phyloP scores from a whole-genome alignment of 495 filamentous ascomycete species.

The Penicillium coprophilum region DNA sequence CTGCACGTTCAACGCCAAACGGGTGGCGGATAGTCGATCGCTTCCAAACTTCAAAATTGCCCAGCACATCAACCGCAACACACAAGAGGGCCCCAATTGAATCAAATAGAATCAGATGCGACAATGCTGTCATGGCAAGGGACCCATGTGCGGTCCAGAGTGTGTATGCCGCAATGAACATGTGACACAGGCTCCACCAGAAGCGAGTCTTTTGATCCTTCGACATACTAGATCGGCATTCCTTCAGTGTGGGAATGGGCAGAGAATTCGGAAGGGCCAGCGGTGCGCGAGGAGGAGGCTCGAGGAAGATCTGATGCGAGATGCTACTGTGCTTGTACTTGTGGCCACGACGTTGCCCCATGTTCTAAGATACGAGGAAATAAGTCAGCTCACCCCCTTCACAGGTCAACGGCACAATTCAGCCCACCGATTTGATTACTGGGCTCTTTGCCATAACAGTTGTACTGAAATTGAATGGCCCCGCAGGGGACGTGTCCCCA shows the following conservation, averaged over 20 bases:
- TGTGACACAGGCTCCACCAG: slow-evolving; percentile 88
- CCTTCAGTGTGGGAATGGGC: slow-evolving; percentile 85
- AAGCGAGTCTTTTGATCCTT: slow-evolving; percentile 77
- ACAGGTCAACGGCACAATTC: background rate
- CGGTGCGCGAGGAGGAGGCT: slow-evolving; percentile 85
- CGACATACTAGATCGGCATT: slow-evolving; percentile 83
- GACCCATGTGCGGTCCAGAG: slow-evolving; percentile 82
- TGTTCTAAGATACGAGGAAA: slow-evolving; percentile 48
- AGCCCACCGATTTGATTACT: slow-evolving; percentile 73
- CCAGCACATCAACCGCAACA: slow-evolving; percentile 85
- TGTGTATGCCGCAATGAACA: slow-evolving; percentile 74
- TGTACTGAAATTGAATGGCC: slow-evolving; percentile 93
- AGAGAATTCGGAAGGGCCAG: slow-evolving; percentile 89
- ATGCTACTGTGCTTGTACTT: slow-evolving; percentile 98
- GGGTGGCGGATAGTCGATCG: slow-evolving; percentile 89
- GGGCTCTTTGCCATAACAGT: slow-evolving; percentile 73
- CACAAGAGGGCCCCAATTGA: slow-evolving; percentile 91
- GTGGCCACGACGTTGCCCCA: slow-evolving; percentile 91
- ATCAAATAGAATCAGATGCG: slow-evolving; percentile 92
- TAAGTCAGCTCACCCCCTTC: slow-evolving; percentile 12
- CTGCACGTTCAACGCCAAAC: slow-evolving; percentile 87
- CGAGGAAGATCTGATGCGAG: slow-evolving; percentile 94
- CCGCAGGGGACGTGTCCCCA: slow-evolving; percentile 40
- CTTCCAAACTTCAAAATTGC: slow-evolving; percentile 98
- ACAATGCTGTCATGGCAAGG: slow-evolving; percentile 89